phyloP scores from a whole-genome alignment of 139 green algal species.

The Tetradesmus obliquus region DNA sequence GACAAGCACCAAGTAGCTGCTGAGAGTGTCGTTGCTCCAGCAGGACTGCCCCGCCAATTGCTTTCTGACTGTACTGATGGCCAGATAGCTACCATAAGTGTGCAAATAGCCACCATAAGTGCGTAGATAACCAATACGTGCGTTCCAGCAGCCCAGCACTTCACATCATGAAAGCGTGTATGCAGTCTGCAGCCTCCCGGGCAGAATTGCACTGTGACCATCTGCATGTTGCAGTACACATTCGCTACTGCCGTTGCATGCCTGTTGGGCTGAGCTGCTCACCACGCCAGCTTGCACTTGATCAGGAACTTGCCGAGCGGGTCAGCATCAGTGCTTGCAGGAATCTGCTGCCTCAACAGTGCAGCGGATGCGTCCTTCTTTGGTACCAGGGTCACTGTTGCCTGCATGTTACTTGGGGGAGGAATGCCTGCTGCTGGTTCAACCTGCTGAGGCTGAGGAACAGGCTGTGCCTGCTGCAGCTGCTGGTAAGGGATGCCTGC shows the following conservation, averaged over 20 bases:
- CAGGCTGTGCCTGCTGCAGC: neutral
- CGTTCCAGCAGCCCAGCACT: too few relatives aligned
- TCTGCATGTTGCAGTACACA: neutral
- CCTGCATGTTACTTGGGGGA: conserved; percentile 17
- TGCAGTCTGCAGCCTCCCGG: too few relatives aligned
- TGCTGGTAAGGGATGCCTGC: neutral
- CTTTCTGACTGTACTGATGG: too few relatives aligned
- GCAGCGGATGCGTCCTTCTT: conserved; percentile 18
- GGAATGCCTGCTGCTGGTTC: conserved; percentile 22
- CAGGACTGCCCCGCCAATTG: too few relatives aligned
- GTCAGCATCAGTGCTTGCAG: neutral
- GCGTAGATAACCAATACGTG: too few relatives aligned
- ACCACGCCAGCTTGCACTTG: conserved; percentile 50
- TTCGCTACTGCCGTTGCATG: neutral
- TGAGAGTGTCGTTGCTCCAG: too few relatives aligned
- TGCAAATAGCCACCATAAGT: too few relatives aligned
- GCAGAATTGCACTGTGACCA: too few relatives aligned
- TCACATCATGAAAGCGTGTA: too few relatives aligned
- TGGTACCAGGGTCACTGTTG: conserved; percentile 31
- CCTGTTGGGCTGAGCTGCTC: neutral
- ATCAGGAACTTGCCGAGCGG: conserved; percentile 32
- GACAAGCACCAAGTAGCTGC: too few relatives aligned
- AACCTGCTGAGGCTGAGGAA: neutral
- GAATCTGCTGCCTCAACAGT: conserved; percentile 19
- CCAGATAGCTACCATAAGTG: too few relatives aligned